phyloP scores from a whole-genome alignment of 148 eudicot genomes.

The Bassia scoparia region DNA sequence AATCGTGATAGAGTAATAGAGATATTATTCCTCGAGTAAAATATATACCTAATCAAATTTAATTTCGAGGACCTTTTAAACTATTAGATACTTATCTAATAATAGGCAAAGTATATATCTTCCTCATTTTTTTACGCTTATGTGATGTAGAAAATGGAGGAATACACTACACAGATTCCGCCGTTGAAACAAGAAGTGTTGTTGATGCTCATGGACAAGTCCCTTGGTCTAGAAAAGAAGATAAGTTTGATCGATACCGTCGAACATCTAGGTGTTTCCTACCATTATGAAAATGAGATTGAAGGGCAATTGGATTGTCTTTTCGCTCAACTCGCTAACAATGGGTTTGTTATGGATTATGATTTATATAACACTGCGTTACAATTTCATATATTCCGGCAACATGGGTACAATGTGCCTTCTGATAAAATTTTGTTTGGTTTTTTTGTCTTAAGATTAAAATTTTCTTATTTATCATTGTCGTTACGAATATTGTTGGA shows the following conservation, averaged over 20 bases:
- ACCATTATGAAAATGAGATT: slow-evolving; percentile 30
- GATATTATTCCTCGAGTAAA: too few relatives aligned
- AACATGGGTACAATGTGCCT: slow-evolving; percentile 36
- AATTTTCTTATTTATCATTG: too few relatives aligned
- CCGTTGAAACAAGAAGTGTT: slow-evolving; percentile 28
- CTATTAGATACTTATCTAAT: too few relatives aligned
- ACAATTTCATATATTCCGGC: slow-evolving; percentile 37
- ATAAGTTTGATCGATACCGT: slow-evolving; percentile 24
- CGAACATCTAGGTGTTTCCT: slow-evolving; percentile 32
- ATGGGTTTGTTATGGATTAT: slow-evolving; percentile 1
- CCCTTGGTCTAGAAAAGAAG: background rate
- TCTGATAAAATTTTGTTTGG: slow-evolving; percentile 16
- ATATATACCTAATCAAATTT: too few relatives aligned
- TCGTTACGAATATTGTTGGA: too few relatives aligned
- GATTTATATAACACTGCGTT: slow-evolving; percentile 29
- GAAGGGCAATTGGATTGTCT: slow-evolving; percentile 4
- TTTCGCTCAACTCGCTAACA: slow-evolving; percentile 4
- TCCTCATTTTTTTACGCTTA: background rate
- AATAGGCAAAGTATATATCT: too few relatives aligned
- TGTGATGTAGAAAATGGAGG: slow-evolving; percentile 21
- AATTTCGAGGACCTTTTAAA: too few relatives aligned
- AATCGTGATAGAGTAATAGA: too few relatives aligned
- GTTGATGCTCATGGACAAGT: slow-evolving; percentile 2
- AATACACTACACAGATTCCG: slow-evolving; percentile 17
- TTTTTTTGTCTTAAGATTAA: too few relatives aligned